These are phyloP conservation scores for Diaporthe batatas DNA, from an alignment of 2,329 filamentous ascomycete species.

Conservation along the genomic window DNA sequence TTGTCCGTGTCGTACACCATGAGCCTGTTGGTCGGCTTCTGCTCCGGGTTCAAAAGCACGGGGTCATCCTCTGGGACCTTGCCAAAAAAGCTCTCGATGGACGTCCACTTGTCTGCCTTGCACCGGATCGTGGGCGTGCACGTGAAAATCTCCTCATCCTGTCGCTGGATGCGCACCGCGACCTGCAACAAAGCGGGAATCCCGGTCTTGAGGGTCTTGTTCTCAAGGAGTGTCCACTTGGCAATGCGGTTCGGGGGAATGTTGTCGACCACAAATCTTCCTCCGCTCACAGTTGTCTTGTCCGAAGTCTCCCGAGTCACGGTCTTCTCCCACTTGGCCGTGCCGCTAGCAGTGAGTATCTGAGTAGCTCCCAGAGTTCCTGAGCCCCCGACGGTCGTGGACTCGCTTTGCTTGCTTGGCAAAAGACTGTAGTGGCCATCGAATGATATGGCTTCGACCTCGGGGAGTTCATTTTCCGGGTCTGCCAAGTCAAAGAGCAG, in stretches of 20 bases:
- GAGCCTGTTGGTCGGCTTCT: conserved; percentile 35
- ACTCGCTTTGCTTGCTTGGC: conserved; percentile 16
- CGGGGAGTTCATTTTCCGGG: conserved; percentile 7
- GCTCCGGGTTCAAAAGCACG: conserved; percentile 42
- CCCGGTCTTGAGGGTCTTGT: conserved; percentile 44
- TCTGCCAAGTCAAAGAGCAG: conserved; percentile 44
- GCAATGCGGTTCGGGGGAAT: conserved; percentile 44
- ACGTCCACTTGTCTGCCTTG: conserved; percentile 45
- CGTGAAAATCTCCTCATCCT: conserved; percentile 47
- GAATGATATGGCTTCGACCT: conserved; percentile 25
- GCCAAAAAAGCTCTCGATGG: conserved; percentile 46
- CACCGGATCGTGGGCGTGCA: conserved; percentile 48
- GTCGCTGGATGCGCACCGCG: conserved; percentile 46
- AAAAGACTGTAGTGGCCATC: conserved; percentile 21
- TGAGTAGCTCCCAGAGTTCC: conserved; percentile 5
- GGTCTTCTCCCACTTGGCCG: conserved; percentile 36
- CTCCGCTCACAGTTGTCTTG: conserved; percentile 44
- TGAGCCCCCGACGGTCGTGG: background rate
- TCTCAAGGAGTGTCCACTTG: conserved; percentile 48
- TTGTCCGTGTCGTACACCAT: conserved; percentile 41
- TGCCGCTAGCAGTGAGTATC: background rate
- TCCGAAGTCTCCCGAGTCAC: conserved; percentile 43
- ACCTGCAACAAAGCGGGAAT: conserved; percentile 45
- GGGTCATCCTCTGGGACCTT: conserved; percentile 43
- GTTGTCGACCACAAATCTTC: conserved; percentile 42